Evolutionary conservation across 257 asterid genomes (phyloP).

Genomic region (Phtheirospermum japonicum): DNA sequence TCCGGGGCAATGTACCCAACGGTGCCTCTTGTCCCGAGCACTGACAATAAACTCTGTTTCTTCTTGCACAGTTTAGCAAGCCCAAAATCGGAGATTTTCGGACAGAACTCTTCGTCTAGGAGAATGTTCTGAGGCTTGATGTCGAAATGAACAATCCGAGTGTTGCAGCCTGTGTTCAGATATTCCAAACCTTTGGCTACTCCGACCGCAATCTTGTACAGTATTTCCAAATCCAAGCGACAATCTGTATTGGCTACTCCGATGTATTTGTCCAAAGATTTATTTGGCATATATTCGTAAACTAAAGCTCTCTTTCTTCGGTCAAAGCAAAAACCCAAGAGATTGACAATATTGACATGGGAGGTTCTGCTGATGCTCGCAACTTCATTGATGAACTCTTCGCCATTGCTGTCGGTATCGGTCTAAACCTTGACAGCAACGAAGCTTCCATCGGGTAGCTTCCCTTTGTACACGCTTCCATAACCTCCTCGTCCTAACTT

Average conservation of each 20-base stretch:
- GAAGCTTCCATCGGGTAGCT: not conserved
- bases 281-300: constrained; percentile 49
- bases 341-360: constrained; percentile 42
- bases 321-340: constrained; percentile 35
- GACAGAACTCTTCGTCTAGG: constrained; percentile 52
- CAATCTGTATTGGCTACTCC: constrained; percentile 29
- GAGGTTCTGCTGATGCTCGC: constrained; percentile 40
- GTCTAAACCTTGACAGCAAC: not conserved
- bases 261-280: constrained; percentile 45
- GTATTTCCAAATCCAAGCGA: constrained; percentile 16
- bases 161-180: constrained; percentile 50
- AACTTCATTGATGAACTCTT: constrained; percentile 54
- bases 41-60: constrained; percentile 37
- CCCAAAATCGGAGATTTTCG: constrained; percentile 62
- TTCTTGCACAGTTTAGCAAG: constrained; percentile 36
- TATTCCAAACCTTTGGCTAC: constrained; percentile 58
- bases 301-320: constrained; percentile 41
- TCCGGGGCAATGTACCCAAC: too few species aligned
- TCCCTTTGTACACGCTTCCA: constrained; percentile 1
- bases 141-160: constrained; percentile 55
- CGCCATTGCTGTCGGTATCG: constrained; percentile 17
- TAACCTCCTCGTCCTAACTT: not conserved
- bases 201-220: constrained; percentile 40
- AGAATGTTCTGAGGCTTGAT: constrained; percentile 32
- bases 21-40: constrained; percentile 36